phyloP scores from a whole-genome alignment of 306 rosid genomes.

The Inga oerstediana region DNA sequence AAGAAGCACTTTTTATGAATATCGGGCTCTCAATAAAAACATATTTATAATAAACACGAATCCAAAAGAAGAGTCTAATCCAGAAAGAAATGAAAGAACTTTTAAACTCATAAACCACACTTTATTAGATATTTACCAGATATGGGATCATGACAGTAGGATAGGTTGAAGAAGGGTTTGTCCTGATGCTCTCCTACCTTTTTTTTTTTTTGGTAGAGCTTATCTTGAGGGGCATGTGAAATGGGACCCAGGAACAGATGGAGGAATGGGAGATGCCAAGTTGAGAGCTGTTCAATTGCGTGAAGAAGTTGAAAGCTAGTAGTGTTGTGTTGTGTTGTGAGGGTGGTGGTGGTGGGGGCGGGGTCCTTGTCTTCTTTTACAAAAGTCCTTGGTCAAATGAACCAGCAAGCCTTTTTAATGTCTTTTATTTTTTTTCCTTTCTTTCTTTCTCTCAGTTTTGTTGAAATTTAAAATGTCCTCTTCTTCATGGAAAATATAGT shows the following conservation, averaged over 20 bases:
- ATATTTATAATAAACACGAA: no score
- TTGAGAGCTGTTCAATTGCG: constrained; percentile 39
- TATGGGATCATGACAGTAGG: neutral
- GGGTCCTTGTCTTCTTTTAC: constrained; percentile 24
- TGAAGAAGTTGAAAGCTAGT: constrained; percentile 21
- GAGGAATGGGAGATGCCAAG: constrained; percentile 28
- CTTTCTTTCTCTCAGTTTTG: neutral
- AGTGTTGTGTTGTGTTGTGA: neutral
- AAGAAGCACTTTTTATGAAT: no score
- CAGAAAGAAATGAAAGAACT: no score
- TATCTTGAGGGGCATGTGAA: constrained; percentile 42
- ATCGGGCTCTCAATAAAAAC: no score
- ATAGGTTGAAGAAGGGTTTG: constrained; percentile 13
- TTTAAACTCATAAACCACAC: no score
- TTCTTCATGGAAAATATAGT: neutral
- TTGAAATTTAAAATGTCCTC: neutral
- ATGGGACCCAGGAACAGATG: constrained; percentile 36
- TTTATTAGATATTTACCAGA: no score
- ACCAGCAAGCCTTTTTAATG: neutral
- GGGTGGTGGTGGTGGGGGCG: constrained; percentile 24
- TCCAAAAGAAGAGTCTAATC: no score
- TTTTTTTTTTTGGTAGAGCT: constrained; percentile 1
- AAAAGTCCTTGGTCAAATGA: constrained; percentile 24
- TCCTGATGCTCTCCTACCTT: neutral
- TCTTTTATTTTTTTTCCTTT: neutral